Evolutionary conservation across 805 yeast genomes (phyloP), one percentile per base, ranked within the genome.

Genomic region (Spathaspora arborariae): DNA sequence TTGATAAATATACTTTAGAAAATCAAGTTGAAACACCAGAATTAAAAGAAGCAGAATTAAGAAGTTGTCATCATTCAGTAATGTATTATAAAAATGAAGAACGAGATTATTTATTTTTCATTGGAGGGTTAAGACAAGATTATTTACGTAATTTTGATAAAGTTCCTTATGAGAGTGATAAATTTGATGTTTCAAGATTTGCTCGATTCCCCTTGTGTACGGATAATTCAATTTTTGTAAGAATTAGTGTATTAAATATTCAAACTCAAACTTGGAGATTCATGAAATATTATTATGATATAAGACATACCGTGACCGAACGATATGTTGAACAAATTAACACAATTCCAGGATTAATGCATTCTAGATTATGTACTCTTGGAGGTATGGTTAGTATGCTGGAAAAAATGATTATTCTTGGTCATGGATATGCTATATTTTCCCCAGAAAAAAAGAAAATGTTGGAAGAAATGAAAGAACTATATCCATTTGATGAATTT

Each of bases 181-280:
- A 64, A 40, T 60, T 64, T 42, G 76, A 72, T 50, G 59, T 71
- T 4, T 53, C 70, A 6, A 53, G 68, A 27, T 53, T 70, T 24
- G 50, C 65, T 2, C 59, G 60, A 53, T 58, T 67, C 41, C 62
- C 59, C 47, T 48, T 70, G 19, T 51, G 58, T 1, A 49, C 65
- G 7, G 50, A 53, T 20, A 68, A 68, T 50, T 39, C 57, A 34
- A 61, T 65, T 36, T 49, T 63, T 8, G 56, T 64, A 41, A 58
- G 76, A 36, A 50, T 71, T 22, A 60, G 70, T 13, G 67, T 62
- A 15, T 62, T 69, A 38, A 70, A 70, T 51, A 52, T 70, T 39
- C 62, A 60, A 41, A 66, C 76, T 3, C 74, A 69, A 49, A 66
- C 68, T 5, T 72, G 76, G 76, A 60, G 63, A 44, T 71, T 68